Evolutionary conservation across 2,329 filamentous ascomycete species (phyloP), one percentile per base, ranked within the genome.

Genomic region (Clonostachys byssicola): DNA sequence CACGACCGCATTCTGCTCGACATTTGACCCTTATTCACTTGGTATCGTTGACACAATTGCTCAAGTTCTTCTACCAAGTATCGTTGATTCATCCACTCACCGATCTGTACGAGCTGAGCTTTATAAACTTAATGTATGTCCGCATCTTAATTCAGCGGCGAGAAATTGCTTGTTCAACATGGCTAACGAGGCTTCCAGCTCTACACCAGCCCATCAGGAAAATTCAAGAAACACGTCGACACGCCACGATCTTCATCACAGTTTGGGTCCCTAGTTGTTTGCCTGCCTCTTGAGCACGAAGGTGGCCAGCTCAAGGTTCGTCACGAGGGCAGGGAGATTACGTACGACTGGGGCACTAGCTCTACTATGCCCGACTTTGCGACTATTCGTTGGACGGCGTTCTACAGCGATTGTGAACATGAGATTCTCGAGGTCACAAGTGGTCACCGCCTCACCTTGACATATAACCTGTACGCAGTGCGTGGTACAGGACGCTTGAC

Each of bases 371-470:
- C 23, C 23, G 23, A 30, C 23, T 30, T 9, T 30, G 35, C 43
- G 0, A 8, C 49, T 2, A 57, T 71, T 13, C 50, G 62, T 35
- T 80, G 75, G 75, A 72, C 73, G 0, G 75, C 77, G 0, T 80
- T 80, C 60, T 76, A 76, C 50, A 63, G 67, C 46, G 73, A 78
- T 54, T 78, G 73, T 52, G 70, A 78, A 49, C 76, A 80, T 46
- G 73, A 80, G 51, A 70, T 80, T 2, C 53, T 71, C 1, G 66
- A 73, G 13, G 70, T 85, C 6, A 74, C 61, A 0, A 52, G 60
- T 2, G 79, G 80, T 0, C 67, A 83, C 48, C 73, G 77, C 0
- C 51, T 85, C 14, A 83, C 77, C 0, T 56, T 85, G 18, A 84
- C 79, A 0, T 84, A 85, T 61, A 83, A 83, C 48, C 62, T 85